Percentiles rank a stretch among this genome's conserved stretches.
Conservation (phyloP, 495 filamentous ascomycete species). For the Penicillium salamii region DNA sequence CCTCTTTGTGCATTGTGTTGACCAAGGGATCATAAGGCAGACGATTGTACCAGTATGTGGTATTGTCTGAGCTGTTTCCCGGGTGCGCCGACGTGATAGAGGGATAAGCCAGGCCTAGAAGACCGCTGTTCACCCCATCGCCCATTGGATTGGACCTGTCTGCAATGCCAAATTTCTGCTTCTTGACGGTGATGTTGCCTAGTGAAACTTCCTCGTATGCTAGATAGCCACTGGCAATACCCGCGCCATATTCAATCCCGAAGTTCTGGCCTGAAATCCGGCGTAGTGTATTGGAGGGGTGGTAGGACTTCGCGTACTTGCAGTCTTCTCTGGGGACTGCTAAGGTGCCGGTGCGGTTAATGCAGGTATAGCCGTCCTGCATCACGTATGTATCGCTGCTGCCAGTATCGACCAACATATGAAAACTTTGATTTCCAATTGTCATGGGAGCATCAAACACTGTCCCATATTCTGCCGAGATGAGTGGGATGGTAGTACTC, state of each 20-base stretch:
- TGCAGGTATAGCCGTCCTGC: slow-evolving; percentile 45
- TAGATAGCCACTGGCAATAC: slow-evolving; percentile 53
- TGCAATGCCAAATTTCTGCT: slow-evolving; percentile 53
- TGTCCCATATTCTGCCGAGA: slow-evolving; percentile 18
- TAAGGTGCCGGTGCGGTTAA: slow-evolving; percentile 25
- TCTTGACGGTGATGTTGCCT: slow-evolving; percentile 50
- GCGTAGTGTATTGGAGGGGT: slow-evolving; percentile 36
- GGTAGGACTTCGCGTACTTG: slow-evolving; percentile 45
- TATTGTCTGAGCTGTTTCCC: slow-evolving; percentile 26
- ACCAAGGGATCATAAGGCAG: slow-evolving; percentile 55
- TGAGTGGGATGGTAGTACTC: neutral
- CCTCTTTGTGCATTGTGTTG: slow-evolving; percentile 52
- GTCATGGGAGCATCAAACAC: slow-evolving; percentile 22
- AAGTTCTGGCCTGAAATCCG: slow-evolving; percentile 49
- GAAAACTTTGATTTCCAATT: slow-evolving; percentile 35
- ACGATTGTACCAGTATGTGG: slow-evolving; percentile 25
- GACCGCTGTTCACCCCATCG: slow-evolving; percentile 43
- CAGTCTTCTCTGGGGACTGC: slow-evolving; percentile 36
- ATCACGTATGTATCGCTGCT: slow-evolving; percentile 61
- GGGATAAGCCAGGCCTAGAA: slow-evolving; percentile 63
- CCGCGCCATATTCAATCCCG: slow-evolving; percentile 58
- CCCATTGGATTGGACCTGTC: slow-evolving; percentile 47
- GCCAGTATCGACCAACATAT: slow-evolving; percentile 59
- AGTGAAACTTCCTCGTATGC: slow-evolving; percentile 55
- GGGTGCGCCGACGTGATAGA: slow-evolving; percentile 36